These are phyloP conservation scores for Diaporthe velutina DNA, from an alignment of 2,329 filamentous ascomycete species.

Conservation along the genomic window DNA sequence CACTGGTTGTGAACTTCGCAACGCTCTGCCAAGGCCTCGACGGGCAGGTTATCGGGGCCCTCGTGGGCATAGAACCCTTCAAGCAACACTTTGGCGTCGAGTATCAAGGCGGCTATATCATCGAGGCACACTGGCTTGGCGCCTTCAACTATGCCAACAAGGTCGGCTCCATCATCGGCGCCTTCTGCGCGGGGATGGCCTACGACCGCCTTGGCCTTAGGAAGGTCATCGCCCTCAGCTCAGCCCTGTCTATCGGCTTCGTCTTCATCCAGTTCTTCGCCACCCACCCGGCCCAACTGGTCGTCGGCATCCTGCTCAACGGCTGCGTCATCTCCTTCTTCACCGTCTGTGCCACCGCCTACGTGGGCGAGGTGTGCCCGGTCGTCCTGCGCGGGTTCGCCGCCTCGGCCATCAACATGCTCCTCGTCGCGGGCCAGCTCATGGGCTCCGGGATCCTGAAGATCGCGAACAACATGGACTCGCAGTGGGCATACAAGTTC, in stretches of 20 bases:
- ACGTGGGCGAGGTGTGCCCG: slow-evolving; percentile 48
- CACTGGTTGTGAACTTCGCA: slow-evolving; percentile 29
- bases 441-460: slow-evolving; percentile 42
- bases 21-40: slow-evolving; percentile 32
- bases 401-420: slow-evolving; percentile 48
- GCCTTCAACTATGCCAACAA: slow-evolving; percentile 37
- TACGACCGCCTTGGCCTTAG: slow-evolving; percentile 45
- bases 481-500: slow-evolving; percentile 32
- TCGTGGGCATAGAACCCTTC: slow-evolving; percentile 29
- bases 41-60: slow-evolving; percentile 31
- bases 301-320: slow-evolving; percentile 60
- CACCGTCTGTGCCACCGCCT: slow-evolving; percentile 51
- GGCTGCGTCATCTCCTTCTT: slow-evolving; percentile 61
- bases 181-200: slow-evolving; percentile 32
- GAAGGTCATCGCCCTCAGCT: slow-evolving; percentile 45
- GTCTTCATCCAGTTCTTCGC: slow-evolving; percentile 63
- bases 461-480: slow-evolving; percentile 9
- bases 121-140: slow-evolving; percentile 33
- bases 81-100: slow-evolving; percentile 23
- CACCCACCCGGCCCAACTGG: slow-evolving; percentile 53
- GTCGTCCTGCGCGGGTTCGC: slow-evolving; percentile 48
- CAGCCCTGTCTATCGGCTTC: slow-evolving; percentile 49
- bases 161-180: slow-evolving; percentile 32
- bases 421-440: slow-evolving; percentile 49
- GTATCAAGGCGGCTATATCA: slow-evolving; percentile 16